Evolutionary conservation across 768 basidiomycete species (phyloP).

Genomic region (Boletus patriciae): DNA sequence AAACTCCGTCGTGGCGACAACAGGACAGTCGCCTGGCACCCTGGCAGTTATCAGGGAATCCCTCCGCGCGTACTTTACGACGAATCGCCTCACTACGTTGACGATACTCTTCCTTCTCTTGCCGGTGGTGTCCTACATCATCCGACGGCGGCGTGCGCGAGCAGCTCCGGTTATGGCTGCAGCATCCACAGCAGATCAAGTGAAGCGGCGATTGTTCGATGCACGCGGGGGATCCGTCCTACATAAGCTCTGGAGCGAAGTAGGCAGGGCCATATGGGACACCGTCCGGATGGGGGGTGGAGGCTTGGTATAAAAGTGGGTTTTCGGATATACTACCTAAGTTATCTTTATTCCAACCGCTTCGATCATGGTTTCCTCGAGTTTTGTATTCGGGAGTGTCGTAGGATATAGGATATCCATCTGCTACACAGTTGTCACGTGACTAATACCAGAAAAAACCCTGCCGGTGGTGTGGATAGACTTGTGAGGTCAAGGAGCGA

Average conservation of each 20-base stretch:
- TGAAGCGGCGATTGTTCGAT: slow-evolving; percentile 52
- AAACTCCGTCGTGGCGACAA: slow-evolving; percentile 10
- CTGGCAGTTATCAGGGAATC: slow-evolving; percentile 50
- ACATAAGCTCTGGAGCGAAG: slow-evolving; percentile 51
- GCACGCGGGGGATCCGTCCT: slow-evolving; percentile 38
- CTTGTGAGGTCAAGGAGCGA: slow-evolving; percentile 27
- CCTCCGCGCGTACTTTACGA: slow-evolving; percentile 48
- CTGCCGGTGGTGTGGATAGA: background rate
- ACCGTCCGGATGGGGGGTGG: slow-evolving; percentile 76
- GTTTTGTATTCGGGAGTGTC: background rate
- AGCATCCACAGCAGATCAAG: slow-evolving; percentile 53
- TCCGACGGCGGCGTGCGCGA: slow-evolving; percentile 51
- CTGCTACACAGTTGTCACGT: slow-evolving; percentile 10
- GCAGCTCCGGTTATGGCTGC: slow-evolving; percentile 4
- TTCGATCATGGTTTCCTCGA: background rate
- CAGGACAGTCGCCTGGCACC: slow-evolving; percentile 20
- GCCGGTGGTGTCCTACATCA: slow-evolving; percentile 44
- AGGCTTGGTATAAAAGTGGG: slow-evolving; percentile 55
- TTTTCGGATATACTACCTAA: background rate
- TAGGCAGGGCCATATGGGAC: slow-evolving; percentile 56
- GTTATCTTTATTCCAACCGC: slow-evolving; percentile 21
- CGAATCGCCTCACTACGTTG: slow-evolving; percentile 50
- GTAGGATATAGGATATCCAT: background rate
- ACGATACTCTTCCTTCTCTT: slow-evolving; percentile 41
- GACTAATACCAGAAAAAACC: slow-evolving; percentile 14